These are phyloP conservation scores for Populus tomentosa DNA, from an alignment of 441 rosid genomes.

Conservation along the genomic window DNA sequence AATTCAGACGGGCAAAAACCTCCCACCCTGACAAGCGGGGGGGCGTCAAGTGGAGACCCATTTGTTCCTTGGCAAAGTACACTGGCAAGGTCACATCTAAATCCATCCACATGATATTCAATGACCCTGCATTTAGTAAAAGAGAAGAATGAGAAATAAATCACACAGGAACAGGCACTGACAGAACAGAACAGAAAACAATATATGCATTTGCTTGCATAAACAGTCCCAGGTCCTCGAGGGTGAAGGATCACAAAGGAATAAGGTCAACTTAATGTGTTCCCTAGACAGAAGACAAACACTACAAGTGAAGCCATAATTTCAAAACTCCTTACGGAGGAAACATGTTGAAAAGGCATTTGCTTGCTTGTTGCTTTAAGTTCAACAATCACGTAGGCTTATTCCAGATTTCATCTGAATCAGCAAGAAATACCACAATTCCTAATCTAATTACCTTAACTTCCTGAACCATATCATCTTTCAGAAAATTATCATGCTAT, in stretches of 20 bases:
- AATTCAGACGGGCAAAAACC: conserved; percentile 12
- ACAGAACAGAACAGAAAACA: not conserved
- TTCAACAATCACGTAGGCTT: conserved; percentile 4
- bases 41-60: conserved; percentile 85
- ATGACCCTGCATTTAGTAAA: conserved; percentile 48
- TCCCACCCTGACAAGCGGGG: conserved; percentile 75
- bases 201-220: too few species aligned
- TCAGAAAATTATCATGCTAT: too few species aligned
- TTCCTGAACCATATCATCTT: too few species aligned
- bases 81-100: conserved; percentile 94
- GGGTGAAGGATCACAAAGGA: conserved; percentile 44
- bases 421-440: not conserved
- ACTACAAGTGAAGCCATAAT: conserved; percentile 10
- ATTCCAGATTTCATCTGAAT: conserved; percentile 5
- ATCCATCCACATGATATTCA: conserved; percentile 94
- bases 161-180: not conserved
- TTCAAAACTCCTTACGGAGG: not conserved
- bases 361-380: not conserved
- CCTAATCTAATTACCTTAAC: not conserved
- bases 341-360: not conserved
- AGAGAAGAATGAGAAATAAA: conserved; percentile 8
- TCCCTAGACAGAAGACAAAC: conserved; percentile 53
- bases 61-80: conserved; percentile 89
- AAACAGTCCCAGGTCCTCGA: too few species aligned
- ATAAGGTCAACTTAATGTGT: conserved; percentile 85